Evolutionary conservation across 2,329 filamentous ascomycete species (phyloP), one percentile per base, ranked within the genome.

Genomic region (Colletotrichum plurivorum): DNA sequence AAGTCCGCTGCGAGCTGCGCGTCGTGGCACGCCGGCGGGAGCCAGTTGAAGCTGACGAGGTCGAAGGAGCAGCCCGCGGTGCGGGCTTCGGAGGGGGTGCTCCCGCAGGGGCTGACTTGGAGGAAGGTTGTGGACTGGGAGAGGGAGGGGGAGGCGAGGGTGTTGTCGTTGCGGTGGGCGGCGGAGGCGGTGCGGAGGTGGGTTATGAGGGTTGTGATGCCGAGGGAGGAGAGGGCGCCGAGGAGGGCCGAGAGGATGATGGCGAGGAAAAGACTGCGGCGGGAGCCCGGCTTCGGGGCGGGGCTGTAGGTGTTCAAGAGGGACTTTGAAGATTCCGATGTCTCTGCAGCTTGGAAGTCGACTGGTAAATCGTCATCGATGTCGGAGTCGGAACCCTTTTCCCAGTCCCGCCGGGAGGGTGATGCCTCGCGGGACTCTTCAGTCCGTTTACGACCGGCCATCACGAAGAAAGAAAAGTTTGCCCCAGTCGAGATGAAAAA

Each of bases 11-110:
- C 67, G 61, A 69, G 67, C n/a, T 43, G 41, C 8, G n/a, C 62
- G 20, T 69, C 63, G 55, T 67, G 63, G 63, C 67, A 69, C 15
- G 43, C 15, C 2, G 63, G 63, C 5, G 67, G 67, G n/a, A 69
- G 67, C 67, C 67, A 67, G 67, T 67, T 69, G 55, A 61, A 69
- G 63, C 48, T 55, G 41, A 61, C 45, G 10, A 69, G 63, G 43
- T 69, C 63, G 51, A 69, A 69, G 49, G 49, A 9, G 43, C 67
- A 69, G 27, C 67, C 67, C n/a, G 62, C 48, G 5, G 55, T 31
- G 62, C 67, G 67, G 3, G 67, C 67, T 18, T 66, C 53, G 49
- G 62, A 22, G 10, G 66, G 66, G 6, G 54, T 66, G 9, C 36
- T 3, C 13, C 67, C 67, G 55, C 67, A 69, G 55, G 66, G 67